Conservation (phyloP, 371 early-diverging fungal genomes). For the Circinella minor region DNA sequence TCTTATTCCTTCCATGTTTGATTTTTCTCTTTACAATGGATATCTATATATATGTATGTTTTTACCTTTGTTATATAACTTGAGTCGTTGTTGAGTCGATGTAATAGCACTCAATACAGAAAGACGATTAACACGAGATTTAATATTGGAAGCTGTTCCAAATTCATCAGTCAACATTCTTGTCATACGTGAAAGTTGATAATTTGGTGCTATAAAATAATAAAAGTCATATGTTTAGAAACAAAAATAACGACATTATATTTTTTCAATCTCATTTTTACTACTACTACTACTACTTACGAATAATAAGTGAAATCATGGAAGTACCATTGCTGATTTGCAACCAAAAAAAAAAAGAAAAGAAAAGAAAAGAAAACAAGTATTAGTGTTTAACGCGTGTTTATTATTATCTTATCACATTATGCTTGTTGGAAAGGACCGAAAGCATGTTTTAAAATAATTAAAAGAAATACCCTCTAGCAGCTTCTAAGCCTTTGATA, state of each 20-base stretch:
- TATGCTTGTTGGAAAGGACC: neutral
- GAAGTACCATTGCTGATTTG: conserved; percentile 95
- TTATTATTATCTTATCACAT: too few species aligned
- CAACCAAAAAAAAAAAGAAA: neutral
- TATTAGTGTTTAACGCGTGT: too few species aligned
- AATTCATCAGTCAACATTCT: conserved; percentile 99
- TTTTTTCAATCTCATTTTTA: neutral
- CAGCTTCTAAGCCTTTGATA: conserved; percentile 94
- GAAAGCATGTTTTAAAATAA: neutral
- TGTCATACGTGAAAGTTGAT: conserved; percentile 92
- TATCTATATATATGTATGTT: too few species aligned
- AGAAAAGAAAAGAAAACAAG: neutral
- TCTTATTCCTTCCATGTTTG: too few species aligned
- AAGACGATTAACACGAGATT: conserved; percentile 98
- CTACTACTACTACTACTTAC: conserved; percentile 37
- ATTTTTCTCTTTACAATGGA: too few species aligned
- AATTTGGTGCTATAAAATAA: conserved; percentile 73
- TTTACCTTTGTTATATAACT: conserved; percentile 86
- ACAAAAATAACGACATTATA: neutral
- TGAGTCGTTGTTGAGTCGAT: conserved; percentile 98
- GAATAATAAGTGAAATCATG: conserved; percentile 99
- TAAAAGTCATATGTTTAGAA: neutral
- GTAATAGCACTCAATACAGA: conserved; percentile 99
- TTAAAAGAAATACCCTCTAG: conserved; percentile 82
- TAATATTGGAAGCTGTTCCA: conserved; percentile 99